Conservation (phyloP, 2,329 filamentous ascomycete species). For the Aspergillus spinulosporus region DNA sequence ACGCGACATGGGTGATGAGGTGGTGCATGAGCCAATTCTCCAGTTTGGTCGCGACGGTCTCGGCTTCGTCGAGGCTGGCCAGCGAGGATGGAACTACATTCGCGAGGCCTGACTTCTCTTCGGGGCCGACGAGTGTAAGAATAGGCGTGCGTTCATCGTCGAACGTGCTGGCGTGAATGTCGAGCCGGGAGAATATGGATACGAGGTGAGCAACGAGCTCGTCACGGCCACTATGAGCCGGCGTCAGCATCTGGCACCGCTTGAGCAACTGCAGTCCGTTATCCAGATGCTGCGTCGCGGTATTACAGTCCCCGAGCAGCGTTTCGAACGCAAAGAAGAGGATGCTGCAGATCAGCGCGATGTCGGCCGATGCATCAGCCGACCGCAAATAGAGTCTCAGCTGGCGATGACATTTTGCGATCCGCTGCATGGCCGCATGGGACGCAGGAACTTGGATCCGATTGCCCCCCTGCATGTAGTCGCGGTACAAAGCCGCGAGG, state of each 20-base stretch:
- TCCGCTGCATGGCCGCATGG: constrained; percentile 11
- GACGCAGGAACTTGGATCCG: constrained; percentile 1
- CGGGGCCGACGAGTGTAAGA: constrained; percentile 14
- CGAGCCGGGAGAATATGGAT: constrained; percentile 20
- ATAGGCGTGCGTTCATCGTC: constrained; percentile 14
- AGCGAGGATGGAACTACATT: constrained; percentile 9
- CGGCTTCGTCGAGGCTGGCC: constrained; percentile 11
- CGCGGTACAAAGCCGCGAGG: constrained; percentile 24
- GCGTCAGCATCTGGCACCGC: constrained; percentile 6
- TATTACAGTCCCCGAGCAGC: constrained; percentile 23
- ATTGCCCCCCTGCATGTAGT: constrained; percentile 8
- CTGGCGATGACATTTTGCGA: constrained; percentile 29
- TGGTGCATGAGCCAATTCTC: constrained; percentile 28
- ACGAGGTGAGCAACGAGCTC: constrained; percentile 19
- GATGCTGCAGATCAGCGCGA: constrained; percentile 28
- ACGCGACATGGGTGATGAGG: constrained; percentile 15
- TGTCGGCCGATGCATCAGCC: constrained; percentile 21
- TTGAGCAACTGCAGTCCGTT: constrained; percentile 25
- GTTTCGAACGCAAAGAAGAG: constrained; percentile 30
- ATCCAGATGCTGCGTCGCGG: constrained; percentile 29
- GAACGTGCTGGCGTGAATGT: constrained; percentile 28
- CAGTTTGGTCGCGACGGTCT: constrained; percentile 22
- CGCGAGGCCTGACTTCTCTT: not conserved
- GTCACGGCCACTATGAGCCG: constrained; percentile 5
- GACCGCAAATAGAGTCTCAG: constrained; percentile 23